phyloP scores from a whole-genome alignment of 2,329 filamentous ascomycete genomes.

The Tolypocladium cylindrosporum region DNA sequence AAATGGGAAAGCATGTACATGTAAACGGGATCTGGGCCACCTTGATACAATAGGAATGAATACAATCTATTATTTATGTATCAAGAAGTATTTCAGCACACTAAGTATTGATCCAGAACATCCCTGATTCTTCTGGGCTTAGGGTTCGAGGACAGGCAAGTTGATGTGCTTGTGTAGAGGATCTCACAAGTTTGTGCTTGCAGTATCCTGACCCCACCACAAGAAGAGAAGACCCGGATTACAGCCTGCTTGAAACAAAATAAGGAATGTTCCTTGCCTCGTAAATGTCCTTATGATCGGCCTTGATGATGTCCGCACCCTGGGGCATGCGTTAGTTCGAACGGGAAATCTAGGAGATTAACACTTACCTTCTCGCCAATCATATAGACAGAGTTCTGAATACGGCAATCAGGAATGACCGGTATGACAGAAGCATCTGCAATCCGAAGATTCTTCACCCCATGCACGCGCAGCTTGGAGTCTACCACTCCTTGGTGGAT shows the following conservation, averaged over 20 bases:
- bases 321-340: conserved; percentile 1
- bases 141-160: too few relatives aligned
- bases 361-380: conserved; percentile 39
- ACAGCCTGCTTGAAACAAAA: conserved; percentile 1
- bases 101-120: too few relatives aligned
- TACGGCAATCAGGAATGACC: conserved; percentile 44
- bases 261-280: conserved; percentile 1
- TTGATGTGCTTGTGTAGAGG: too few relatives aligned
- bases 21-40: too few relatives aligned
- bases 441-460: conserved; percentile 41
- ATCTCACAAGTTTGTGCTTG: too few relatives aligned
- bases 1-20: too few relatives aligned
- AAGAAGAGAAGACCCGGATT: too few relatives aligned
- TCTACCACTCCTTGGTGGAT: conserved; percentile 44
- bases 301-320: conserved; percentile 10
- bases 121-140: too few relatives aligned
- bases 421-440: conserved; percentile 48
- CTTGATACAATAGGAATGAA: too few relatives aligned
- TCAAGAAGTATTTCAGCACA: too few relatives aligned
- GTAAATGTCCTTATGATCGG: conserved; percentile 7
- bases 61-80: too few relatives aligned
- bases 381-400: conserved; percentile 52
- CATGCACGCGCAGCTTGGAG: conserved; percentile 38
- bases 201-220: too few relatives aligned
- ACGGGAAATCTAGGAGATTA: neutral